These are phyloP conservation scores for Cyberlindnera japonica DNA, from an alignment of 805 yeast species.

Conservation along the genomic window DNA sequence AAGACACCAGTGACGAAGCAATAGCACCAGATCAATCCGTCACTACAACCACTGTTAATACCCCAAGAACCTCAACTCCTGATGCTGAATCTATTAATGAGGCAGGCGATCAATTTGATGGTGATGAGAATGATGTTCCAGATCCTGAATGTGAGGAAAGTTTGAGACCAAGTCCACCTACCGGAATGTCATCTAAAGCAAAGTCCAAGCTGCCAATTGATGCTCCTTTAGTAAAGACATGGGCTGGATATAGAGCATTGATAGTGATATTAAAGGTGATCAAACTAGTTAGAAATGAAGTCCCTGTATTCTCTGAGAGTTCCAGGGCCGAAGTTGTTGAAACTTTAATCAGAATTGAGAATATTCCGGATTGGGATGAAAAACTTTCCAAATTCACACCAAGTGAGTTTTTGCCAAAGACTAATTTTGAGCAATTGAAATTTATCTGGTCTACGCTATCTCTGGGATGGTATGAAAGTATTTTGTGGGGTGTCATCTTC, in stretches of 20 bases:
- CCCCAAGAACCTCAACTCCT: conserved; percentile 13
- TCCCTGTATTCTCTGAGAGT: conserved; percentile 28
- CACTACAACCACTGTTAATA: conserved; percentile 1
- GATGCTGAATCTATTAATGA: conserved; percentile 6
- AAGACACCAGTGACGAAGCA: neutral
- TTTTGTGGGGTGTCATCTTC: conserved; percentile 59
- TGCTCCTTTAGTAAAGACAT: conserved; percentile 44
- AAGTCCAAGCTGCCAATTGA: conserved; percentile 49
- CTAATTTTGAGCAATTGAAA: conserved; percentile 43
- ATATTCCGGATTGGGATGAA: conserved; percentile 29
- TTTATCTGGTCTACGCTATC: conserved; percentile 63
- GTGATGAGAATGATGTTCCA: conserved; percentile 10
- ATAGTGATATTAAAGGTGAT: conserved; percentile 37
- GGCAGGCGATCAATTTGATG: conserved; percentile 11
- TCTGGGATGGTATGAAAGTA: conserved; percentile 72
- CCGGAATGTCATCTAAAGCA: conserved; percentile 59
- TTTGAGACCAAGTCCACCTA: conserved; percentile 48
- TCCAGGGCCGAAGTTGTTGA: conserved; percentile 28
- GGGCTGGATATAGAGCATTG: conserved; percentile 52
- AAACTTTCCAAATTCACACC: conserved; percentile 25
- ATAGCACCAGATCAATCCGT: conserved; percentile 8
- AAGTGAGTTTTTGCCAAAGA: conserved; percentile 41
- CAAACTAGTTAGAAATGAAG: conserved; percentile 23
- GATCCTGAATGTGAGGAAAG: conserved; percentile 33
- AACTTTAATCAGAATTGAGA: conserved; percentile 40